Evolutionary conservation across 1,139 yeast species (phyloP).

Genomic region (Pichia norvegensis): DNA sequence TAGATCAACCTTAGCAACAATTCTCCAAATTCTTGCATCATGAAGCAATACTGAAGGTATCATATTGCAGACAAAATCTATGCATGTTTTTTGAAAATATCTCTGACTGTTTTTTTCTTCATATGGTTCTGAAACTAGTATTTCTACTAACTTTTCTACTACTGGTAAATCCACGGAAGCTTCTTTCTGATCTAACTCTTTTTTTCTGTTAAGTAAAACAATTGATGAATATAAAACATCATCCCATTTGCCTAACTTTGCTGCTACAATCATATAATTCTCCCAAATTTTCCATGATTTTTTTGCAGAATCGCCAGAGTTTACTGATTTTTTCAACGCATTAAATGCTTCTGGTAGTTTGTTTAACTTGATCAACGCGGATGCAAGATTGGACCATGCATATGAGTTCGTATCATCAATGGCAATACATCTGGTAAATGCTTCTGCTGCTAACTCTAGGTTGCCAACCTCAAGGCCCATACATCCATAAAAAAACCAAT

Average conservation of each 20-base stretch:
- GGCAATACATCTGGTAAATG: slow-evolving; percentile 85
- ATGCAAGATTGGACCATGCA: slow-evolving; percentile 93
- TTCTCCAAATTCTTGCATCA: slow-evolving; percentile 73
- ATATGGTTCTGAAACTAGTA: slow-evolving; percentile 49
- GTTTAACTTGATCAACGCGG: slow-evolving; percentile 59
- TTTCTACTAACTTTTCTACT: slow-evolving; percentile 64
- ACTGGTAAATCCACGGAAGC: slow-evolving; percentile 67
- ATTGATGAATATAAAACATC: slow-evolving; percentile 72
- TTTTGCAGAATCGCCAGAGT: slow-evolving; percentile 55
- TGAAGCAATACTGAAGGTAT: slow-evolving; percentile 65
- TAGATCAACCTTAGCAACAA: slow-evolving; percentile 73
- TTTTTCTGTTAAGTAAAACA: slow-evolving; percentile 50
- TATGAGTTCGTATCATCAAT: slow-evolving; percentile 75
- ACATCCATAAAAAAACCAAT: slow-evolving; percentile 93
- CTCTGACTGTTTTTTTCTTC: slow-evolving; percentile 34
- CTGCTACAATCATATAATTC: slow-evolving; percentile 76
- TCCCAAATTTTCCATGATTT: slow-evolving; percentile 89
- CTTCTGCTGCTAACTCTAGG: slow-evolving; percentile 79
- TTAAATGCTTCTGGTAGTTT: slow-evolving; percentile 72
- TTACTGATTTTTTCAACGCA: slow-evolving; percentile 72
- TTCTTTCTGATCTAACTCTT: slow-evolving; percentile 46
- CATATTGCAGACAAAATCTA: slow-evolving; percentile 58
- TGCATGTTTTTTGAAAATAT: slow-evolving; percentile 58
- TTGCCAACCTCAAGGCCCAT: slow-evolving; percentile 71
- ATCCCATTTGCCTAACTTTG: slow-evolving; percentile 74